Percentiles rank a stretch among this genome's conserved stretches.
These are phyloP conservation scores for Phtheirospermum japonicum DNA, from an alignment of 257 asterid genomes.

Conservation along the genomic window DNA sequence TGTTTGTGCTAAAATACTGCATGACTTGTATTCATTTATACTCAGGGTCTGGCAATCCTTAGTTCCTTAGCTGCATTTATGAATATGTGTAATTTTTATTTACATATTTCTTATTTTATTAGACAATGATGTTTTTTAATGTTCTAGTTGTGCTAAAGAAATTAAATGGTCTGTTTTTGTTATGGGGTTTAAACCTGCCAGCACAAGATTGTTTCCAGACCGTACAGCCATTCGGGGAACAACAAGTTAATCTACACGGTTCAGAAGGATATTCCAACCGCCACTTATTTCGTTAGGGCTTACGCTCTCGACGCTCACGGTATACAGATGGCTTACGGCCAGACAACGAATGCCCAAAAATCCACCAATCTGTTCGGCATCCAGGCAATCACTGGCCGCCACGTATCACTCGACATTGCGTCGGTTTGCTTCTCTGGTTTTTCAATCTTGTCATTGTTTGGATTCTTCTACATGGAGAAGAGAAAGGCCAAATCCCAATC, in stretches of 20 bases:
- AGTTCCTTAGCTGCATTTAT: no score
- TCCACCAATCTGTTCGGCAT: conserved; percentile 44
- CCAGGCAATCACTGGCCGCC: conserved; percentile 58
- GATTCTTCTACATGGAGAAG: conserved; percentile 69
- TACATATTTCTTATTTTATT: no score
- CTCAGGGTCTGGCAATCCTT: no score
- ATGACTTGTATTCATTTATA: no score
- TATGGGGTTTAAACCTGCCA: conserved; percentile 79
- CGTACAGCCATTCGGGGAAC: conserved; percentile 39
- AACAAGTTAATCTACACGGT: conserved; percentile 39
- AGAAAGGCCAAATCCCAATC: conserved; percentile 35
- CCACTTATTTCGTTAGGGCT: conserved; percentile 62
- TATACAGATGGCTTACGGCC: conserved; percentile 56
- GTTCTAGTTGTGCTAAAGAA: no score
- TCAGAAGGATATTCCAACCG: conserved; percentile 50
- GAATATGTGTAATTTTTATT: no score
- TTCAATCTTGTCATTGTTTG: conserved; percentile 54
- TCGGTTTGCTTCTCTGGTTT: conserved; percentile 65
- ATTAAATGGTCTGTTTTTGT: no score
- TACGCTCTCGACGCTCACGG: conserved; percentile 39
- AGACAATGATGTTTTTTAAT: no score
- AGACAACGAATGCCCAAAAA: conserved; percentile 46
- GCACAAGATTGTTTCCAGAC: conserved; percentile 39
- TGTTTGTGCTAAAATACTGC: no score
- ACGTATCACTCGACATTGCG: conserved; percentile 48